Evolutionary conservation across 1,284 basidiomycete species (phyloP).

Genomic region (Vanrija sp.): DNA sequence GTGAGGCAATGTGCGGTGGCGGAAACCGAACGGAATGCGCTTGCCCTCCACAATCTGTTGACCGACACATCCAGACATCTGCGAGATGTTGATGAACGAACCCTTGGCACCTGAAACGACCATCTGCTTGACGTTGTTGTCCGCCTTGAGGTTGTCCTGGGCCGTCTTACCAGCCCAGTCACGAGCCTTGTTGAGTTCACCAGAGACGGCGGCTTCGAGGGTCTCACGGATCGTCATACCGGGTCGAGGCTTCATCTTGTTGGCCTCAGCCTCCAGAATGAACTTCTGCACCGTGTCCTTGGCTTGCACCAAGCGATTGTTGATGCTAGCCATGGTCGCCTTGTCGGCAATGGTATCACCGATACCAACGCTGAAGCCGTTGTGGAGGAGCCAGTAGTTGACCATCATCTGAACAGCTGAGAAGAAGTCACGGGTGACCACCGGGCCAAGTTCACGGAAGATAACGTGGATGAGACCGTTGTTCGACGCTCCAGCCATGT

Average conservation of each 20-base stretch:
- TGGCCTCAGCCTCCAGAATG: constrained; percentile 74
- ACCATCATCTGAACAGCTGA: constrained; percentile 91
- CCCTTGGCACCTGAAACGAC: constrained; percentile 98
- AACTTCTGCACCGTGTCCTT: constrained; percentile 70
- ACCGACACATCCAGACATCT: constrained; percentile 99
- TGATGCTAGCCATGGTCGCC: constrained; percentile 82
- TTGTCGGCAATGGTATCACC: constrained; percentile 96
- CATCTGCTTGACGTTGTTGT: constrained; percentile 99
- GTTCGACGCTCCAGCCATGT: constrained; percentile 91
- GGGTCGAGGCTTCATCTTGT: constrained; percentile 77
- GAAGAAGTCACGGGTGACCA: constrained; percentile 87
- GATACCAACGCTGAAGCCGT: constrained; percentile 98
- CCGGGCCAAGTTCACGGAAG: constrained; percentile 95
- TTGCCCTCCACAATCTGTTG: constrained; percentile 98
- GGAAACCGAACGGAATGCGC: constrained; percentile 97
- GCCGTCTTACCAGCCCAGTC: constrained; percentile 93
- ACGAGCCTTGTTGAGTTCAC: constrained; percentile 90
- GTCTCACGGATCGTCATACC: constrained; percentile 99
- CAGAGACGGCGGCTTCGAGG: constrained; percentile 89
- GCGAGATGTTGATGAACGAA: constrained; percentile 99
- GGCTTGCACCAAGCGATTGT: constrained; percentile 72
- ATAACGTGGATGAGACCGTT: constrained; percentile 96
- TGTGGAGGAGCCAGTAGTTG: constrained; percentile 98
- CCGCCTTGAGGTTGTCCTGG: constrained; percentile 92
- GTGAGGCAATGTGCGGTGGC: constrained; percentile 91